These are phyloP conservation scores for Aciculosporium take DNA, from an alignment of 2,329 filamentous ascomycete species.

Conservation along the genomic window DNA sequence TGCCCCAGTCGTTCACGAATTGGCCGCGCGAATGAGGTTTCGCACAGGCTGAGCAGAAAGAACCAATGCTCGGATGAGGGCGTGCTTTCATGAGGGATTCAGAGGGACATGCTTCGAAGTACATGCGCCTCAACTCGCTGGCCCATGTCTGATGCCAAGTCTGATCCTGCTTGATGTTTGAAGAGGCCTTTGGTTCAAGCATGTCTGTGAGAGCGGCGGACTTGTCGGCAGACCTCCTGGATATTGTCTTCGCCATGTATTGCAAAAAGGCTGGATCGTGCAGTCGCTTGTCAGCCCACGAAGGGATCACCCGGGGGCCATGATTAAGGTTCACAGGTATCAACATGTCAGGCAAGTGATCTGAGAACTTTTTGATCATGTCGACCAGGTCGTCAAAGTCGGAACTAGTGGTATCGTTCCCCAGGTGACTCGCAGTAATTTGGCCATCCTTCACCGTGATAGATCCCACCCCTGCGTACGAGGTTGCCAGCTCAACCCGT, in stretches of 20 bases:
- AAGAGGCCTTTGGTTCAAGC: not conserved
- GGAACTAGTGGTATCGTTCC: slow-evolving; percentile 17
- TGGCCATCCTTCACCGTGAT: slow-evolving; percentile 51
- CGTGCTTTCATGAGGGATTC: slow-evolving; percentile 44
- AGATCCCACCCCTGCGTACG: slow-evolving; percentile 29
- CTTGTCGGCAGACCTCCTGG: slow-evolving; percentile 12
- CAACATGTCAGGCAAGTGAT: slow-evolving; percentile 69
- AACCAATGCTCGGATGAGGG: slow-evolving; percentile 47
- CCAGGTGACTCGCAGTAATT: slow-evolving; percentile 27
- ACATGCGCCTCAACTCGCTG: slow-evolving; percentile 26
- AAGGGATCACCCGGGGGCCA: slow-evolving; percentile 25
- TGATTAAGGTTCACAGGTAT: slow-evolving; percentile 63
- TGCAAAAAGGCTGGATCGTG: slow-evolving; percentile 12
- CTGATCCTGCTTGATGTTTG: not conserved
- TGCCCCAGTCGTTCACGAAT: slow-evolving; percentile 51
- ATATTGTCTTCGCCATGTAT: slow-evolving; percentile 16
- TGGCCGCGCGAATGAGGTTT: slow-evolving; percentile 51
- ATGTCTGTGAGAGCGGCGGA: slow-evolving; percentile 2
- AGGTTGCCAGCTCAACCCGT: slow-evolving; percentile 29
- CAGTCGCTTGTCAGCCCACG: slow-evolving; percentile 41
- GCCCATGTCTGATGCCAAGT: slow-evolving; percentile 5
- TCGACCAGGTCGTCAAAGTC: slow-evolving; percentile 34
- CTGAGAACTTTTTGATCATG: slow-evolving; percentile 58
- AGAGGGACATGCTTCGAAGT: slow-evolving; percentile 42
- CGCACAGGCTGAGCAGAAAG: slow-evolving; percentile 50